Base-by-base conservation (phyloP, 108 stramenopile species). In the Pelagomonas calceolata region DNA sequence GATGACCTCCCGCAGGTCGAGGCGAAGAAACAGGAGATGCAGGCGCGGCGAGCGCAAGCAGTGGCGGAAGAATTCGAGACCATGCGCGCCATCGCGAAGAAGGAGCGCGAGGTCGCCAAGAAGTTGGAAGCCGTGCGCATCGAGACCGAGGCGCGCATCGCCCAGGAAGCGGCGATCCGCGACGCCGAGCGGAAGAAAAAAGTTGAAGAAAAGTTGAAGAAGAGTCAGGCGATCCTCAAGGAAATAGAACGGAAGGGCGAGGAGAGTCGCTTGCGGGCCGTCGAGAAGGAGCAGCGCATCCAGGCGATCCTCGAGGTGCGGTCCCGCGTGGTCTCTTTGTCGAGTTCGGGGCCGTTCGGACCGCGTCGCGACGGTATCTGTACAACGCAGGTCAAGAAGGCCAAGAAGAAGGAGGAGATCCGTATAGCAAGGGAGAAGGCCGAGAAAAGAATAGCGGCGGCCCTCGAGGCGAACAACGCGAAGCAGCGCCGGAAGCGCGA, bases 281-380 rank as follows among this genome's bases (percentile, higher is more conserved):
- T 64, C 32, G 70, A 60, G 12, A 63, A 71, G 64, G 64, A 34
- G 63, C 18, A 32, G 9, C 26, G 0, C 26, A 34, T 64, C 63
- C 34, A 35, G 30, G 35, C 29, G 70, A 4, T 65, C 32, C 64
- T 64, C 34, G 70, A 71, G 70, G 63, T 64, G 30, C 35, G 64
- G n/a, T n/a, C n/a, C n/a, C n/a, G n/a, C n/a, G n/a, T n/a, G n/a
- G n/a, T n/a, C n/a, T n/a, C n/a, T n/a, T n/a, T n/a, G n/a, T n/a
- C n/a, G n/a, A n/a, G n/a, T n/a, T n/a, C n/a, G n/a, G n/a, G n/a
- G n/a, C n/a, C n/a, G n/a, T n/a, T n/a, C n/a, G n/a, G n/a, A n/a
- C n/a, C n/a, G n/a, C n/a, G n/a, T n/a, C n/a, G n/a, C n/a, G n/a
- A n/a, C n/a, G n/a, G n/a, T n/a, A n/a, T n/a, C n/a, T n/a, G n/a